phyloP scores from a whole-genome alignment of 2,329 filamentous ascomycete species.

The Curvularia lunata region DNA sequence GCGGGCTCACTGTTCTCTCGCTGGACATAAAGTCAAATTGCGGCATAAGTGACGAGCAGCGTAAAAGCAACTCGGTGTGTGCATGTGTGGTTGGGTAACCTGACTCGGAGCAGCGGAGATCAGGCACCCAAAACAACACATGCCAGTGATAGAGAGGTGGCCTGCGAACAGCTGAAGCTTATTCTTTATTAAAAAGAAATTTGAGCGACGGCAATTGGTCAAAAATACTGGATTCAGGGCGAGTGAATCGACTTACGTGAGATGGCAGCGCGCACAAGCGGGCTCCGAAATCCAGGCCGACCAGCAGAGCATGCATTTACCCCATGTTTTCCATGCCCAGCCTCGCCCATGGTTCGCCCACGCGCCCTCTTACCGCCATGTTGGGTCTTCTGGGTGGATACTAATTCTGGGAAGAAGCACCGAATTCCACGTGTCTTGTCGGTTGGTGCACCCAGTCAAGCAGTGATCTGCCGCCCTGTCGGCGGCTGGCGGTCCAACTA shows the following conservation, averaged over 20 bases:
- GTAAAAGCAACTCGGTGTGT: conserved; percentile 8
- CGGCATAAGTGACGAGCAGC: conserved; percentile 14
- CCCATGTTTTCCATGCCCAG: conserved; percentile 9
- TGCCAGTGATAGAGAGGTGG: background rate
- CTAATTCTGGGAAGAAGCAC: conserved; percentile 24
- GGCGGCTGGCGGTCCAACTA: background rate
- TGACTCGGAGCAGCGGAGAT: conserved; percentile 14
- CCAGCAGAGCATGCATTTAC: conserved; percentile 11
- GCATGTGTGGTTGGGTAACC: background rate
- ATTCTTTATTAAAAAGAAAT: background rate
- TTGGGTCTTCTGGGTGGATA: conserved; percentile 29
- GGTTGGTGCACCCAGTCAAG: conserved; percentile 1
- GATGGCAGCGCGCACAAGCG: conserved; percentile 14
- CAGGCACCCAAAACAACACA: conserved; percentile 4
- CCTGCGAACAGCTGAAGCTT: background rate
- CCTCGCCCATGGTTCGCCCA: conserved; percentile 6
- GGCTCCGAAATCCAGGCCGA: conserved; percentile 13
- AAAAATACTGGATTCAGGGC: background rate
- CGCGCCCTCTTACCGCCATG: conserved; percentile 19
- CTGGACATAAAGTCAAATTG: conserved; percentile 25
- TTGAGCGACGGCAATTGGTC: background rate
- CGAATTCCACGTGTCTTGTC: conserved; percentile 16
- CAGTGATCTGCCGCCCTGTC: conserved; percentile 10
- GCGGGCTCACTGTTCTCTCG: conserved; percentile 7
- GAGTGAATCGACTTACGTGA: background rate